Base-by-base conservation (phyloP, 805 yeast genomes). In the Candida nemodendra region DNA sequence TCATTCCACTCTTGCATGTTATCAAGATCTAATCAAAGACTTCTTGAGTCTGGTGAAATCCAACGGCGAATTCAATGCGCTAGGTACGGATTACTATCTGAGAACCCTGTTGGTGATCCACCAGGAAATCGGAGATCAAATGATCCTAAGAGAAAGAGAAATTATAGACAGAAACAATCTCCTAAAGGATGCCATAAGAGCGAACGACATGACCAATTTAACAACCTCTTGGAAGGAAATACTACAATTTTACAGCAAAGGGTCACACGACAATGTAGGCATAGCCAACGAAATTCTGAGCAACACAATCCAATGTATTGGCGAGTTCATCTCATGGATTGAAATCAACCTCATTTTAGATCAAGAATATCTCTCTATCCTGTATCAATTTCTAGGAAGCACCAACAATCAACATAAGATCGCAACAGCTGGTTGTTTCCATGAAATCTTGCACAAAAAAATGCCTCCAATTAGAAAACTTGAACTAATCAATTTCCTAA, bases 281-380 rank as follows among this genome's bases (percentile, higher is more conserved):
- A 33, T 64, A 34, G 45, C 48, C 9, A 45, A 53, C 46, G 78
- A 77, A 42, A 71, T 84, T 44, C 50, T 85, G 53, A 78, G 73
- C 45, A 74, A 74, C 42, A 65, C 79, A 5, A 69, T 88, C 34
- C 69, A 70, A 36, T 79, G 79, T 38, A 77, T 93, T 39, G 97
- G 97, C 9, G 78, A 79, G 9, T 93, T 84, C 74, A 84, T 89
- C 17, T 81, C 90, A 17, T 93, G 99, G 99, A 87, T 90, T 59
- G 95, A 87, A 57, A 80, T 90, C 44, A 69, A 81, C 38, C 68
- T 87, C 50, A 78, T 91, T 38, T 71, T 89, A 21, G 78, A 77
- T 34, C 71, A 74, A 23, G 75, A 75, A 16, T 80, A 76, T 48
- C 65, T 86, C 51, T 62, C 69, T 18, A 56, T 75, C 25, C 72